Conservation (phyloP, 306 rosid genomes). For the barrel medic (Medicago truncatula) region DNA sequence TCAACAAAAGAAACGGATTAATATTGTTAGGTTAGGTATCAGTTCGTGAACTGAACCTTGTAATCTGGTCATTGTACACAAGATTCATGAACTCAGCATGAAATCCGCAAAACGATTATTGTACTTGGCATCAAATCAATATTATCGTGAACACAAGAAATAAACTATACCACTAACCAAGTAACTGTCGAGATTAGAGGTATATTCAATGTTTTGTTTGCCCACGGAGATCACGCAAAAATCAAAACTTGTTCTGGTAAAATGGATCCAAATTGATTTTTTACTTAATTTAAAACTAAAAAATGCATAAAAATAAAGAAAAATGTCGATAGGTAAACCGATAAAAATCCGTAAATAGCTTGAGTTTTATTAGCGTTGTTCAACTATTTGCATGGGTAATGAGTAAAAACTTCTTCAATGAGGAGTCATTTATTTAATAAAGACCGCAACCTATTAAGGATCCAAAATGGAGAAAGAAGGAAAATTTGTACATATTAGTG, state of each 20-base stretch:
- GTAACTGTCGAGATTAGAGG: background rate
- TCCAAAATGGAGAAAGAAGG: too few relatives aligned
- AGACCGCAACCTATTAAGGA: too few relatives aligned
- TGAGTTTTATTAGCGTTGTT: too few relatives aligned
- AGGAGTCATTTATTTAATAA: too few relatives aligned
- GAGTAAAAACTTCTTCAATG: too few relatives aligned
- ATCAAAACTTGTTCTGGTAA: background rate
- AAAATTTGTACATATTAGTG: too few relatives aligned
- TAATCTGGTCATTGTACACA: background rate
- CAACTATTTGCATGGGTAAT: too few relatives aligned
- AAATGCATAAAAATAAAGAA: too few relatives aligned
- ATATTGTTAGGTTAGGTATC: background rate
- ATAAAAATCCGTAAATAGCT: too few relatives aligned
- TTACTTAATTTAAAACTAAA: too few relatives aligned
- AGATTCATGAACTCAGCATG: conserved; percentile 4
- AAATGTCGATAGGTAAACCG: too few relatives aligned
- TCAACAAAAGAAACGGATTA: background rate
- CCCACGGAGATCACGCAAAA: background rate
- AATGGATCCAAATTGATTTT: too few relatives aligned
- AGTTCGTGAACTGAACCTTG: conserved; percentile 4
- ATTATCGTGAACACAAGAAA: background rate
- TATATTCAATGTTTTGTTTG: background rate
- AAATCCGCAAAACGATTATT: background rate
- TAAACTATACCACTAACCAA: background rate
- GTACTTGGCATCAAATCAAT: background rate